phyloP scores from a whole-genome alignment of 257 asterid genomes.

The Ophiorrhiza pumila region DNA sequence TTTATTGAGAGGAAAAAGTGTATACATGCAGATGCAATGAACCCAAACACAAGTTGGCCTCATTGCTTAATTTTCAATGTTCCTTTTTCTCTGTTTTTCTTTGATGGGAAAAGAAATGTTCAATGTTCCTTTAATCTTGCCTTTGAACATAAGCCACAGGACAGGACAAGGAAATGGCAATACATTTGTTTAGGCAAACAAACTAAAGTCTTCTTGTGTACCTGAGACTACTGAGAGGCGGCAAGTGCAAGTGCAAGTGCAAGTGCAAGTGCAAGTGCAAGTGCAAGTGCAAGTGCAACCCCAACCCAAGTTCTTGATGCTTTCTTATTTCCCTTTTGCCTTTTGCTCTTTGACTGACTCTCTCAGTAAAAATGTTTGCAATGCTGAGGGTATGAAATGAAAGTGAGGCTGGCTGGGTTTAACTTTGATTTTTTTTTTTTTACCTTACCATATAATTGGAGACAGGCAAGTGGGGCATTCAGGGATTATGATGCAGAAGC shows the following conservation, averaged over 20 bases:
- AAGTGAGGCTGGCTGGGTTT: neutral
- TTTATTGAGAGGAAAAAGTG: neutral
- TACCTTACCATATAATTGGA: too few relatives aligned
- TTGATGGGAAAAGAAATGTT: neutral
- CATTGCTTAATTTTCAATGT: constrained; percentile 54
- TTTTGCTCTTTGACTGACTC: neutral
- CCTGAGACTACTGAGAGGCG: neutral
- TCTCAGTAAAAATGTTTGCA: neutral
- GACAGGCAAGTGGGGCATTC: too few relatives aligned
- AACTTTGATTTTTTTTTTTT: neutral
- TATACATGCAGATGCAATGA: constrained; percentile 72
- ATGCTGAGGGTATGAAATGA: neutral
- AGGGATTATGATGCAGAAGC: too few relatives aligned
- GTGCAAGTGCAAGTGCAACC: too few relatives aligned
- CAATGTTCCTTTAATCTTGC: neutral
- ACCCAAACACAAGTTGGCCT: constrained; percentile 32
- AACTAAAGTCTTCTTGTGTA: neutral
- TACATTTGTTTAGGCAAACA: neutral
- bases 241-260: too few relatives aligned
- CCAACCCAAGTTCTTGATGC: neutral
- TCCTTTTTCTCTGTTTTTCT: constrained; percentile 20
- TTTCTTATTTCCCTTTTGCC: neutral
- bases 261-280: too few relatives aligned
- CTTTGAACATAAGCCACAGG: constrained; percentile 9
- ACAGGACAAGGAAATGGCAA: constrained; percentile 1